These are phyloP conservation scores for Epichloe brachyelytri DNA, from an alignment of 2,329 filamentous ascomycete species.

Conservation along the genomic window DNA sequence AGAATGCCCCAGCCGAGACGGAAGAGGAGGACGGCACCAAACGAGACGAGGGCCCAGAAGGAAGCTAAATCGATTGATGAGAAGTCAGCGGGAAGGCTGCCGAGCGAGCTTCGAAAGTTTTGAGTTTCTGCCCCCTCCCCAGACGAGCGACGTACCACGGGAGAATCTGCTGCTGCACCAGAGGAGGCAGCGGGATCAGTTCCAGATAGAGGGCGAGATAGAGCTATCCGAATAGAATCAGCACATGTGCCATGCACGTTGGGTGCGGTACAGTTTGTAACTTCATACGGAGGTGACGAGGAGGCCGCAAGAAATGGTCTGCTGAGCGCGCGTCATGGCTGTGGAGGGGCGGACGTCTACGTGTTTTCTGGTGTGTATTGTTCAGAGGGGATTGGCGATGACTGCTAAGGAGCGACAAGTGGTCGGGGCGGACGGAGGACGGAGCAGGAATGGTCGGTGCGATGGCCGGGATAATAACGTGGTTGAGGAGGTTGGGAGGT, in stretches of 20 bases:
- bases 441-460: too few species aligned
- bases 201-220: slow-evolving; percentile 80
- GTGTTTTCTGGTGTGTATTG: too few species aligned
- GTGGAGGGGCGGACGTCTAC: not conserved
- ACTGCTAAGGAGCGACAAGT: not conserved
- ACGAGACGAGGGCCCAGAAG: slow-evolving; percentile 81
- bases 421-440: too few species aligned
- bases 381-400: too few species aligned
- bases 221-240: slow-evolving; percentile 45
- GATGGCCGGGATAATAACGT: too few species aligned
- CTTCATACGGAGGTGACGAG: slow-evolving; percentile 67
- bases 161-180: slow-evolving; percentile 71
- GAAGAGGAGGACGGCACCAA: slow-evolving; percentile 84
- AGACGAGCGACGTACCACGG: slow-evolving; percentile 55
- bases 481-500: too few species aligned
- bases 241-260: slow-evolving; percentile 6
- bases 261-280: not conserved
- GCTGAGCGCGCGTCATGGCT: slow-evolving; percentile 86
- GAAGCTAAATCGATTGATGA: slow-evolving; percentile 45
- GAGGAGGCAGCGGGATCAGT: slow-evolving; percentile 64
- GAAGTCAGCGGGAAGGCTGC: not conserved
- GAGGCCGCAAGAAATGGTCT: slow-evolving; percentile 79
- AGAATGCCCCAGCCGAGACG: slow-evolving; percentile 86
- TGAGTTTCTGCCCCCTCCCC: too few species aligned
- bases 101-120: not conserved